A percentile compares a stretch with the other conserved stretches of the same genome.
Conservation (phyloP, 306 rosid genomes). For the Gynostemma pentaphyllum region DNA sequence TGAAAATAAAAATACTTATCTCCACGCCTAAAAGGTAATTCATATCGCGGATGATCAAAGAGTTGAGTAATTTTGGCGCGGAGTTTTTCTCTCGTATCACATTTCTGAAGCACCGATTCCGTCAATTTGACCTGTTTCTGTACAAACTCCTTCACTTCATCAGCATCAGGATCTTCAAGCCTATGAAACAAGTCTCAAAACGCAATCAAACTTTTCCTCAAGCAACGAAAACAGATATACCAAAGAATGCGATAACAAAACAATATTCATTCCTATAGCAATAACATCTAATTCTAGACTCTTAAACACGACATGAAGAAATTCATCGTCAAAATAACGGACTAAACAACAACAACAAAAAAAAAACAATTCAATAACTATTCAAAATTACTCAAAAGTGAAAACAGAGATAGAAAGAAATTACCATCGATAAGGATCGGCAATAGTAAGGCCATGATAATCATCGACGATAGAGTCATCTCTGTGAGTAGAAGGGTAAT, state of each 20-base stretch:
- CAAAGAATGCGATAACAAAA: background rate
- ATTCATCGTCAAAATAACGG: background rate
- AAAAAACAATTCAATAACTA: background rate
- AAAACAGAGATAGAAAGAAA: background rate
- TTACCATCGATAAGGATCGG: constrained; percentile 85
- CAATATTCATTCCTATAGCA: background rate
- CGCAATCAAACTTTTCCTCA: background rate
- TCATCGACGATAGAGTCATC: constrained; percentile 59
- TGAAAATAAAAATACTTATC: constrained; percentile 61
- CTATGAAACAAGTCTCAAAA: constrained; percentile 19
- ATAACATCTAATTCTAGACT: background rate
- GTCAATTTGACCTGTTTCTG: constrained; percentile 56
- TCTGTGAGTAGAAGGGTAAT: constrained; percentile 54
- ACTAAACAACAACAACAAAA: background rate
- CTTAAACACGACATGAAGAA: background rate
- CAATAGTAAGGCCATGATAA: constrained; percentile 52
- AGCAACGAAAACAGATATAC: background rate
- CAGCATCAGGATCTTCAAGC: constrained; percentile 89
- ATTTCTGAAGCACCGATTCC: constrained; percentile 46
- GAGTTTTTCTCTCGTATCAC: constrained; percentile 45
- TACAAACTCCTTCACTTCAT: constrained; percentile 75
- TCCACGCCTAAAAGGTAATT: constrained; percentile 45
- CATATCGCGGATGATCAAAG: constrained; percentile 84
- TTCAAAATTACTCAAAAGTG: background rate
- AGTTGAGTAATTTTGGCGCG: constrained; percentile 43